Base-by-base conservation (phyloP, 331 rosid species). In the Acacia pycnantha region DNA sequence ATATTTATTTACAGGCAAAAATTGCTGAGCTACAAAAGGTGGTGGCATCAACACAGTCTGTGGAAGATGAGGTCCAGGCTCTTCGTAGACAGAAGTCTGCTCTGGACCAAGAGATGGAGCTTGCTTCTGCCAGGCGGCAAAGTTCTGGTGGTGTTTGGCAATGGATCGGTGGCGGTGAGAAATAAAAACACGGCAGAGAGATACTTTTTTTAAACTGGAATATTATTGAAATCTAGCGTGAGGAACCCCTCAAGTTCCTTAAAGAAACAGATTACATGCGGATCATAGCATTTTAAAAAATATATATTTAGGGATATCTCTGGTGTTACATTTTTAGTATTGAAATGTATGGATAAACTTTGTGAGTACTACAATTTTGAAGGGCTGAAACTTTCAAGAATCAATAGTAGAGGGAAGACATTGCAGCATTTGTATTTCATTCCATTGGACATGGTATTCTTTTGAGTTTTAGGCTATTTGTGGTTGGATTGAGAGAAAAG, bases 131-230 rank as follows among this genome's bases (percentile, higher is more conserved):
- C 81, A 90, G 94, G 81, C 87, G 85, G 86, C 98, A 96, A 88
- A 84, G 90, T 83, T 89, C 99, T 27, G 97, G 99, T 41, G 90
- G 99, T 67, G 90, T 88, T 77, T 94, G 97, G 99, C 86, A 94
- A 70, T 96, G 94, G 98, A 88, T 96, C 43, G 89, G 88, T 64
- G 90, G 80, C 51, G 65, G 77, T 33, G 82, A 73, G 51, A 77
- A 70, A 62, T 82, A 40, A 83, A 59, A 80, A 69, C 18, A n/a
- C 8, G 21, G 22, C 50, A n/a, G 40, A 72, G 62, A 47, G 33
- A 59, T 41, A 79, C 37, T 51, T 74, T 19, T 58, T 11, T 24
- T 0, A 72, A 50, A 50, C 79, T 56, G 53, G 76, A 68, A 71
- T 68, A 65, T 29, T 47, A 73, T 48, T 54, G 77, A 56, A 53